Evolutionary conservation across 345 rosid genomes (phyloP).

Genomic region (Aquilaria yunnanensis): DNA sequence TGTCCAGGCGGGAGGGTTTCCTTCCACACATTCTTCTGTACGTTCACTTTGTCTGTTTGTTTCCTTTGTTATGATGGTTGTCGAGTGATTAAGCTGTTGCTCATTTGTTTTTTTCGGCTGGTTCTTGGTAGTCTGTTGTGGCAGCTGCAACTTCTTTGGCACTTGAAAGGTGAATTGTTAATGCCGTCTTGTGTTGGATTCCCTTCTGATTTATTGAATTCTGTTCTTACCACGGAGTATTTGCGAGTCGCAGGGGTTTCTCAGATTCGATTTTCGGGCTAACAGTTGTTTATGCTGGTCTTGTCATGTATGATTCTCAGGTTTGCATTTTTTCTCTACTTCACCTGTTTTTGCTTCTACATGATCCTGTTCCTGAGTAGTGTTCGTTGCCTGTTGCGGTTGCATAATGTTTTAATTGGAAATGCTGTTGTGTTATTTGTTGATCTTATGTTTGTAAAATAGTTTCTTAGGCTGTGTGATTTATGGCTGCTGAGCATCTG

Average conservation of each 20-base stretch:
- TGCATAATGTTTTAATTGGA: no score
- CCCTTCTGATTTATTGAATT: background rate
- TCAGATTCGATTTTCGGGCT: conserved; percentile 78
- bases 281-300: conserved; percentile 68
- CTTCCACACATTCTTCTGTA: conserved; percentile 89
- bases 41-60: background rate
- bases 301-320: conserved; percentile 92
- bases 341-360: background rate
- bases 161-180: conserved; percentile 57
- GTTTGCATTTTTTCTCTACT: conserved; percentile 21
- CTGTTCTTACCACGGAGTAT: background rate
- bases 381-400: no score
- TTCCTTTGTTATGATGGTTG: background rate
- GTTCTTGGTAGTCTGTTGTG: conserved; percentile 49
- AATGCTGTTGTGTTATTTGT: no score
- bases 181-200: background rate
- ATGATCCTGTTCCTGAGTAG: no score
- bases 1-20: conserved; percentile 83
- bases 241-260: conserved; percentile 55
- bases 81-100: background rate
- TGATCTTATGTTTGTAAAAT: no score
- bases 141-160: conserved; percentile 85
- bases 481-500: no score
- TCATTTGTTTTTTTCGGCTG: background rate
- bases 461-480: no score